These are phyloP conservation scores for Gliomastix tumulicola DNA, from an alignment of 2,329 filamentous ascomycete species.

Conservation along the genomic window DNA sequence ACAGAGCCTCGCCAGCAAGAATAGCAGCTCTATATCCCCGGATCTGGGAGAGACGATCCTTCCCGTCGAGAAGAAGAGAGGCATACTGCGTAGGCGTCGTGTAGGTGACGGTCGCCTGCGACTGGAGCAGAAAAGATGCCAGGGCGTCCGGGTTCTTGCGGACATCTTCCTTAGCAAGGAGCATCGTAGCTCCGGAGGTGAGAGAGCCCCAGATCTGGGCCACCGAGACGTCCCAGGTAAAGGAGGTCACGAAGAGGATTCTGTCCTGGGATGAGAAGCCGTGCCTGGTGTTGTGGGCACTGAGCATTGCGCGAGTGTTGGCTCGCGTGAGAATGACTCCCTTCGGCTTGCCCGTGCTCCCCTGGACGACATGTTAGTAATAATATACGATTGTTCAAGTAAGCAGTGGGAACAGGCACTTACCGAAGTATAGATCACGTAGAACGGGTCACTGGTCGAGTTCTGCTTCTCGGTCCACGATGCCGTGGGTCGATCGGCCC, in stretches of 20 bases:
- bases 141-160: neutral
- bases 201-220: constrained; percentile 24
- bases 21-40: constrained; percentile 11
- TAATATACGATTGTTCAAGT: neutral
- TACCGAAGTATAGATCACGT: neutral
- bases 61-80: neutral
- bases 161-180: neutral
- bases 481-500: no score
- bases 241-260: constrained; percentile 26
- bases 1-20: constrained; percentile 17
- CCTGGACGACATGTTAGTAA: neutral
- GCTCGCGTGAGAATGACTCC: constrained; percentile 24
- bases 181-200: constrained; percentile 23
- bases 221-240: constrained; percentile 29
- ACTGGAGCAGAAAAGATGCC: neutral
- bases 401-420: neutral
- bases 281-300: constrained; percentile 9
- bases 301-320: constrained; percentile 16
- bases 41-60: neutral
- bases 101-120: constrained; percentile 16
- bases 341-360: constrained; percentile 25
- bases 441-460: neutral
- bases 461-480: neutral
- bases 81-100: constrained; percentile 33
- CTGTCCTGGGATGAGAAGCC: constrained; percentile 10